These are phyloP conservation scores for Candida tammaniensis DNA, from an alignment of 805 yeast genomes.

Conservation along the genomic window DNA sequence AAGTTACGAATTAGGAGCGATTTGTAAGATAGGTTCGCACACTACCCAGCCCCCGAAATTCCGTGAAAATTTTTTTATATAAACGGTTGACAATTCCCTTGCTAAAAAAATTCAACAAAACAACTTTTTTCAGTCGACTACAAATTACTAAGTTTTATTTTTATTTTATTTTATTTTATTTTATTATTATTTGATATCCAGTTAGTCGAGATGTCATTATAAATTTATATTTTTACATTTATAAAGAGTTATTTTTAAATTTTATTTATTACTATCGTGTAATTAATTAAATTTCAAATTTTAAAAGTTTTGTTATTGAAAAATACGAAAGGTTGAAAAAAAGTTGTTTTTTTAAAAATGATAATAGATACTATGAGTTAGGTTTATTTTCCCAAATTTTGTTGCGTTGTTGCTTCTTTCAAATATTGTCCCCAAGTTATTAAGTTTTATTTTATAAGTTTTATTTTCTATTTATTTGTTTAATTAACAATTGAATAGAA, in stretches of 20 bases:
- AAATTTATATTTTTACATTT: conserved; percentile 4
- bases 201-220: conserved; percentile 5
- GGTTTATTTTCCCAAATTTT: conserved; percentile 1
- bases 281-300: conserved; percentile 2
- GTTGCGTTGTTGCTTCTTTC: conserved; percentile 9
- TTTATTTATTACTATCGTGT: conserved; percentile 8
- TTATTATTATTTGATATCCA: conserved; percentile 6
- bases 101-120: too few species aligned
- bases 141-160: conserved; percentile 1
- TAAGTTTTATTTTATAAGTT: too few species aligned
- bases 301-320: conserved; percentile 1
- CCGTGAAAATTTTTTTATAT: conserved; percentile 6
- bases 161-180: conserved; percentile 5
- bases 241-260: conserved; percentile 2
- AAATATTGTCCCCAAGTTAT: too few species aligned
- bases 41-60: too few species aligned
- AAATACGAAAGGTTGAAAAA: conserved; percentile 2
- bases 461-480: too few species aligned
- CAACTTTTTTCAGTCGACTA: not conserved
- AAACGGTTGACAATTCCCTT: conserved; percentile 2
- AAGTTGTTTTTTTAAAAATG: conserved; percentile 11
- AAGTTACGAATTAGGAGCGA: too few species aligned
- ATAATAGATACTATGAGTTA: conserved; percentile 7
- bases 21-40: too few species aligned
- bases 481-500: too few species aligned